A percentile compares a stretch with the other conserved stretches of the same genome.
These are phyloP conservation scores for Aspergillus sp. DNA, from an alignment of 2,329 filamentous ascomycete genomes.

Conservation along the genomic window DNA sequence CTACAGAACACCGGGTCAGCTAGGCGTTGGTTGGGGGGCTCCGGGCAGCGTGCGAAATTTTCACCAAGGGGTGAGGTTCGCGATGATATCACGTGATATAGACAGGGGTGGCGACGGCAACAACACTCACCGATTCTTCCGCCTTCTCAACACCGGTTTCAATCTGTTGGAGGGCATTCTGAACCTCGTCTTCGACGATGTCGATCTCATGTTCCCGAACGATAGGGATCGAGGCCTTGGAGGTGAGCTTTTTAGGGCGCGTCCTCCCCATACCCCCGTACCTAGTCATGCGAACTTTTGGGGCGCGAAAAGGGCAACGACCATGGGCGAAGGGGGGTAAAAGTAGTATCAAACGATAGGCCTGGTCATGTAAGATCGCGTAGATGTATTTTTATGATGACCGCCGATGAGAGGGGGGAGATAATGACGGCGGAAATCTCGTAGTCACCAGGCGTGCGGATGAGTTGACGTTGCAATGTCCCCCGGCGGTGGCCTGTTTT, in stretches of 20 bases:
- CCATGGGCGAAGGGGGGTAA: conserved; percentile 54
- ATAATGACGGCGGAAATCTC: conserved; percentile 30
- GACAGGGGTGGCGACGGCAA: conserved; percentile 33
- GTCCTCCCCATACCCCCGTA: conserved; percentile 47
- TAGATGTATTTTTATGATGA: conserved; percentile 56
- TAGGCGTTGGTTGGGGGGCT: conserved; percentile 13
- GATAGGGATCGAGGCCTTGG: conserved; percentile 83
- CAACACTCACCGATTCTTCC: conserved; percentile 86
- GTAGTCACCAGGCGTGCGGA: conserved; percentile 34
- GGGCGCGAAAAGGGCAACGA: conserved; percentile 34
- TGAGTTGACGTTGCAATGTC: conserved; percentile 47
- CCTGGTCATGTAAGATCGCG: conserved; percentile 52
- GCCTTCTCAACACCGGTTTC: conserved; percentile 95
- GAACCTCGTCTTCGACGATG: conserved; percentile 78
- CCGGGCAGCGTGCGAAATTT: conserved; percentile 26
- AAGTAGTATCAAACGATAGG: conserved; percentile 65
- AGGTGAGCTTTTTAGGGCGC: conserved; percentile 71
- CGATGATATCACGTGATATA: conserved; percentile 38
- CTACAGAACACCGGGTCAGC: conserved; percentile 47
- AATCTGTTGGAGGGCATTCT: conserved; percentile 78
- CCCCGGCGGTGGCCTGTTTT: conserved; percentile 40
- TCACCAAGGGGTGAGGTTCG: conserved; percentile 26
- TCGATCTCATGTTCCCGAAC: conserved; percentile 90
- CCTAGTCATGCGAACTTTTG: conserved; percentile 44
- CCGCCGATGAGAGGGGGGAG: conserved; percentile 49